These are phyloP conservation scores for Wilcoxina mikolae DNA, from an alignment of 495 filamentous ascomycete species.

Conservation along the genomic window DNA sequence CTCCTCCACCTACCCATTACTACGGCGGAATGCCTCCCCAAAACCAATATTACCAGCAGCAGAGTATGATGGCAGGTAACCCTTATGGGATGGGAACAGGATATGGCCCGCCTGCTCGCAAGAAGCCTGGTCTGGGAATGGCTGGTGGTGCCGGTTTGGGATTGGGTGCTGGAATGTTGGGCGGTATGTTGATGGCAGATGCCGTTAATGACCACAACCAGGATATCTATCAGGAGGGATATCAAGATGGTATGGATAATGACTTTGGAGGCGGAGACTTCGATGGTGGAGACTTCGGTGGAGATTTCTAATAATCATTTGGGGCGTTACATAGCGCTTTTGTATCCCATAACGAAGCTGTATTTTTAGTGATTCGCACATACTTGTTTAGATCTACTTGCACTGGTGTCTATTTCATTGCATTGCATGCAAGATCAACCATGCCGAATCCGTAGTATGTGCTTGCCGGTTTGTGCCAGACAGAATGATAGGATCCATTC, in stretches of 20 bases:
- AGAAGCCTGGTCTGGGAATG: conserved; percentile 10
- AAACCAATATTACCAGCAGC: conserved; percentile 13
- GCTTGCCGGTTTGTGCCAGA: no score
- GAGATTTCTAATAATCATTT: background rate
- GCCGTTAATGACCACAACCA: conserved; percentile 12
- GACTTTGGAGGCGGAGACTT: conserved; percentile 18
- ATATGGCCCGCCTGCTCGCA: conserved; percentile 5
- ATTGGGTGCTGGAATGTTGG: conserved; percentile 28
- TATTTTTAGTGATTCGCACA: no score
- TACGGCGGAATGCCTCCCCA: conserved; percentile 4
- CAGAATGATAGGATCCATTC: no score
- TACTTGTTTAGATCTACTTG: no score
- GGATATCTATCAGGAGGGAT: conserved; percentile 21
- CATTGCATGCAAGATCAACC: no score
- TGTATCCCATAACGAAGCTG: no score
- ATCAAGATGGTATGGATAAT: conserved; percentile 17
- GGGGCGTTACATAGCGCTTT: no score
- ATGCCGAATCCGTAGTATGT: no score
- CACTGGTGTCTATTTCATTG: no score
- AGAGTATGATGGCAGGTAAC: conserved; percentile 1
- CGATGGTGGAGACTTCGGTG: conserved; percentile 1
- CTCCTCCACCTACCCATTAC: conserved; percentile 4
- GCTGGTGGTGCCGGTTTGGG: conserved; percentile 27
- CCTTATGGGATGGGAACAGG: no score
- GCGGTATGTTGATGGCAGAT: conserved; percentile 20